Evolutionary conservation across 202 grass and related monocot genomes (phyloP).

Genomic region (Zizania palustris): DNA sequence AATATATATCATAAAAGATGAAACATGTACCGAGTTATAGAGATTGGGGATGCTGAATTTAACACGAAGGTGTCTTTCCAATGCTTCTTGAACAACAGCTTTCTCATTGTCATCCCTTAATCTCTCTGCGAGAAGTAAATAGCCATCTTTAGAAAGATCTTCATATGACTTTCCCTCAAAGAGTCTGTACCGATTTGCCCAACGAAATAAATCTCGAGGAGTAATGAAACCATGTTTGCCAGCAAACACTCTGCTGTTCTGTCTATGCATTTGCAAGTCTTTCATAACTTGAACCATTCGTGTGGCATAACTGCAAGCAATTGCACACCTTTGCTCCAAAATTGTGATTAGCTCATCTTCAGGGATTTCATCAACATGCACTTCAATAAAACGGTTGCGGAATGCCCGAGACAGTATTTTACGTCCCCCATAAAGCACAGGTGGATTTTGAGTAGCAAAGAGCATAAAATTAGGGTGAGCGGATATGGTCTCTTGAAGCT

Average conservation of each 20-base stretch:
- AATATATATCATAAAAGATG: constrained; percentile 29
- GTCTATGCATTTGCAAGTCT: constrained; percentile 77
- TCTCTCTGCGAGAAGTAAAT: constrained; percentile 94
- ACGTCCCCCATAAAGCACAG: constrained; percentile 82
- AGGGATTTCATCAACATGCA: constrained; percentile 98
- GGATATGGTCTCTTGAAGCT: constrained; percentile 77
- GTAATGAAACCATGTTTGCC: constrained; percentile 99
- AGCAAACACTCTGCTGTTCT: constrained; percentile 92
- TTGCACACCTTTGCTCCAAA: constrained; percentile 61
- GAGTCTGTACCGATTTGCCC: constrained; percentile 71
- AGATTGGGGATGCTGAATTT: constrained; percentile 66
- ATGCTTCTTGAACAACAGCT: constrained; percentile 68
- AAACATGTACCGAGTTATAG: constrained; percentile 61
- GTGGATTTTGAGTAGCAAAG: constrained; percentile 96
- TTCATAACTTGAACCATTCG: constrained; percentile 97
- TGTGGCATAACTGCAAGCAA: constrained; percentile 71
- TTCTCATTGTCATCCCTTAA: constrained; percentile 91
- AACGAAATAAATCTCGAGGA: constrained; percentile 88
- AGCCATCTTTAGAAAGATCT: constrained; percentile 92
- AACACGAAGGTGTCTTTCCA: constrained; percentile 63
- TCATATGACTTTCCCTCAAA: constrained; percentile 82
- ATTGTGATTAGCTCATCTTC: constrained; percentile 75
- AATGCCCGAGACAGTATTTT: constrained; percentile 95
- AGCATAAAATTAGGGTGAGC: constrained; percentile 98
- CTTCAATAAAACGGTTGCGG: constrained; percentile 91